phyloP scores from a whole-genome alignment of 192 early-diverging fungal genomes.

The Coemansia sp. region DNA sequence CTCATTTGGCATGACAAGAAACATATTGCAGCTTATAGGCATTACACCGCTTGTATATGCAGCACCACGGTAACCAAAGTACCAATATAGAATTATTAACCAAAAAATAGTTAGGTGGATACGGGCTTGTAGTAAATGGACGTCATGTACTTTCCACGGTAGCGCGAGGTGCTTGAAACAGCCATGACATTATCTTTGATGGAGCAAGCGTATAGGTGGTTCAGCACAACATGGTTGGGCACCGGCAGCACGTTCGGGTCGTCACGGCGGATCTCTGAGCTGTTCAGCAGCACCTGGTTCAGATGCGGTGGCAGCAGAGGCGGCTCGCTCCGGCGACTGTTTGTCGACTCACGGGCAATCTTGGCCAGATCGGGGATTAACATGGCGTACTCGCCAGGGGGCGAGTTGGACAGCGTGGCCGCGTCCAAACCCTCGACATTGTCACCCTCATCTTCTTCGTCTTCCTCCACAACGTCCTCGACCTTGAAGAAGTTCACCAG shows the following conservation, averaged over 20 bases:
- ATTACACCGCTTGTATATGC: too few relatives aligned
- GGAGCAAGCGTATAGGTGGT: constrained; percentile 94
- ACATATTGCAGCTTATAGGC: too few relatives aligned
- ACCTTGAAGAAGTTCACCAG: constrained; percentile 94
- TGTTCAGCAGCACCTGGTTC: constrained; percentile 89
- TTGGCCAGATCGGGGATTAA: constrained; percentile 60
- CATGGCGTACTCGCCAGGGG: constrained; percentile 65
- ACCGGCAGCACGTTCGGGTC: constrained; percentile 82
- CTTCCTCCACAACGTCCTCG: constrained; percentile 59
- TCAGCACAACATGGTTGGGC: constrained; percentile 90
- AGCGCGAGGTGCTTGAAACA: constrained; percentile 83
- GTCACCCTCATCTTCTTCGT: constrained; percentile 43
- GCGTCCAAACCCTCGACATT: constrained; percentile 55
- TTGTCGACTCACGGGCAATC: constrained; percentile 33
- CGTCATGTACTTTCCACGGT: constrained; percentile 81
- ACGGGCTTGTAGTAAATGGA: constrained; percentile 58
- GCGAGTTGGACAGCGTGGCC: constrained; percentile 56
- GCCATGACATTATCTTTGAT: constrained; percentile 97
- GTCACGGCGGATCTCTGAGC: constrained; percentile 62
- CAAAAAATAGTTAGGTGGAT: background rate
- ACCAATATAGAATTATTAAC: too few relatives aligned
- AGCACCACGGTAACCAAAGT: too few relatives aligned
- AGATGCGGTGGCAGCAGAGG: constrained; percentile 91
- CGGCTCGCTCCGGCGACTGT: constrained; percentile 59
- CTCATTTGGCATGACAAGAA: too few relatives aligned